phyloP scores from a whole-genome alignment of 2,329 filamentous ascomycete species.

The Cordyceps farinosa region DNA sequence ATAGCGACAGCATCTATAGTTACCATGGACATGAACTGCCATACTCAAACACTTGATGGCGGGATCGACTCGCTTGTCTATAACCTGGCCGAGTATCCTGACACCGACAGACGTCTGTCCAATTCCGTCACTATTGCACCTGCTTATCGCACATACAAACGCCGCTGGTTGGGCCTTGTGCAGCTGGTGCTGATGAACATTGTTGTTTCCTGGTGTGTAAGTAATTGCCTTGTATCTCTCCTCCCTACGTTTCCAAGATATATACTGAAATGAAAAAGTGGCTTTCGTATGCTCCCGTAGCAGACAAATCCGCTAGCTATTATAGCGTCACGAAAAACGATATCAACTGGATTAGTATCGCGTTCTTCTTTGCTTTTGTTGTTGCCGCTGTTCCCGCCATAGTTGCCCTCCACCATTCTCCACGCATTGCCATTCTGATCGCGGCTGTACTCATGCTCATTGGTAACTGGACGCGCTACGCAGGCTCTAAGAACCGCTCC shows the following conservation, averaged over 20 bases:
- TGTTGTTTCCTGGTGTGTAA: constrained; percentile 91
- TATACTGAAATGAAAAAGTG: constrained; percentile 51
- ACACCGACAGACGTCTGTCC: neutral
- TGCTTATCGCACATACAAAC: constrained; percentile 61
- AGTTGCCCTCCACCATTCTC: constrained; percentile 74
- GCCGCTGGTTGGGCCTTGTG: constrained; percentile 81
- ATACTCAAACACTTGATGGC: neutral
- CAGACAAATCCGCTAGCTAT: constrained; percentile 67
- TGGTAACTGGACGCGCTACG: constrained; percentile 91
- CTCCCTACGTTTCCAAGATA: neutral
- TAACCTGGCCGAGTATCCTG: constrained; percentile 7
- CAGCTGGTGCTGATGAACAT: constrained; percentile 88
- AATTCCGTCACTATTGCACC: constrained; percentile 22
- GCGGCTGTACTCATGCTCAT: constrained; percentile 70
- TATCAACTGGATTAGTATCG: constrained; percentile 92
- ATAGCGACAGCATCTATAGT: neutral
- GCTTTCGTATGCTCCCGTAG: constrained; percentile 87
- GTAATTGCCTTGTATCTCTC: constrained; percentile 34
- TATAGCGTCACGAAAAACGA: constrained; percentile 70
- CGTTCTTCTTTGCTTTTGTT: constrained; percentile 81
- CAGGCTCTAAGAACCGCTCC: constrained; percentile 53
- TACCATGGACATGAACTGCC: neutral
- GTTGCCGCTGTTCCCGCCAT: constrained; percentile 69
- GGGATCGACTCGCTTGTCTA: constrained; percentile 2
- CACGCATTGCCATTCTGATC: constrained; percentile 71